Evolutionary conservation across 352 stramenopile genomes (phyloP).

Genomic region (Globisporangium lucens): DNA sequence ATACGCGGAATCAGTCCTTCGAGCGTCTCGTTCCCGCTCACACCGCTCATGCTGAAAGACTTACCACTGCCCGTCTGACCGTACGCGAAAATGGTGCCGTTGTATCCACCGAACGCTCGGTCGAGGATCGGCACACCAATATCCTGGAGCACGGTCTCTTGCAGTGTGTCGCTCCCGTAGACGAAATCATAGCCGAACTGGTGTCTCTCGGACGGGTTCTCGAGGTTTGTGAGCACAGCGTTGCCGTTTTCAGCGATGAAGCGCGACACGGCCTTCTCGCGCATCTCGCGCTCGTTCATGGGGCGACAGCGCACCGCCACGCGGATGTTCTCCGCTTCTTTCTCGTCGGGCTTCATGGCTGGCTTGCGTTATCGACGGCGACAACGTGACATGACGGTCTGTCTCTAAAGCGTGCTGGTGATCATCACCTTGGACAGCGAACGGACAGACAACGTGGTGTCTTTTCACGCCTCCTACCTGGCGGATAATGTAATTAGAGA

Average conservation of each 20-base stretch:
- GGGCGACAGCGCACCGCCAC: constrained; percentile 90
- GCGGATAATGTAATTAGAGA: not conserved
- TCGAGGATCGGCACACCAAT: constrained; percentile 80
- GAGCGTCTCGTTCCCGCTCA: constrained; percentile 49
- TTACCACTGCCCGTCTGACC: constrained; percentile 87
- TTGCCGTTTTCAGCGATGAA: constrained; percentile 70
- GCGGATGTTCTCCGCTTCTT: constrained; percentile 88
- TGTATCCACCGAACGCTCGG: constrained; percentile 83
- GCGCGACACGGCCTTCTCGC: constrained; percentile 69
- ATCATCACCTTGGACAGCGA: not conserved
- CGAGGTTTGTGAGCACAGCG: constrained; percentile 78
- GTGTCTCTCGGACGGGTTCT: constrained; percentile 74
- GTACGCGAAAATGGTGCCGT: constrained; percentile 90
- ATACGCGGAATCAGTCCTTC: constrained; percentile 91
- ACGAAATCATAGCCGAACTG: constrained; percentile 90
- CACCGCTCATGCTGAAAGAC: constrained; percentile 88
- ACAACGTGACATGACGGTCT: not conserved
- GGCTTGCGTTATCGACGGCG: not conserved
- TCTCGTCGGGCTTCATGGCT: constrained; percentile 71
- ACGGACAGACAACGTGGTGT: not conserved
- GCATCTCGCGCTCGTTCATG: constrained; percentile 88
- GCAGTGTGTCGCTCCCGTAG: constrained; percentile 75
- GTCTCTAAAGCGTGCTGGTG: not conserved
- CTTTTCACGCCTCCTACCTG: not conserved
- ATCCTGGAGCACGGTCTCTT: constrained; percentile 74